Percentiles rank a stretch among this genome's conserved stretches.
phyloP scores from a whole-genome alignment of 768 basidiomycete genomes.

The Rhizopogon roseolus region DNA sequence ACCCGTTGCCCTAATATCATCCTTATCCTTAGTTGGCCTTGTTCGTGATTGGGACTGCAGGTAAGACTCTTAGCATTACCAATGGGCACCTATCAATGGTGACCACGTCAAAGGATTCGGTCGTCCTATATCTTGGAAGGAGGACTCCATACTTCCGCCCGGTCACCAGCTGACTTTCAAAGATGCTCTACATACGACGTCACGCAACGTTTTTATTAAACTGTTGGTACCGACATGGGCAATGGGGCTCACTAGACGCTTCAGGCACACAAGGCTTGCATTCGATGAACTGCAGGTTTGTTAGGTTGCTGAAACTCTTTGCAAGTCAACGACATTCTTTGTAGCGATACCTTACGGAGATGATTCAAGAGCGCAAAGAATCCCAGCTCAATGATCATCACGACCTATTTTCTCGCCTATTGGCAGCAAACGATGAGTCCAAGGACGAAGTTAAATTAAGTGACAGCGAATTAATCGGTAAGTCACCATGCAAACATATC shows the following conservation, averaged over 20 bases:
- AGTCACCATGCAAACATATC: not conserved
- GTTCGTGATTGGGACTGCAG: constrained; percentile 51
- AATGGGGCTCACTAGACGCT: constrained; percentile 30
- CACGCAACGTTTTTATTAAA: constrained; percentile 32
- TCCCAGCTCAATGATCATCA: constrained; percentile 33
- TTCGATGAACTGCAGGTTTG: constrained; percentile 40
- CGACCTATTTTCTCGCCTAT: constrained; percentile 49
- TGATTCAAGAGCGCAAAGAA: constrained; percentile 41
- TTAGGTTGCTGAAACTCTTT: not conserved
- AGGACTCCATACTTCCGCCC: constrained; percentile 33
- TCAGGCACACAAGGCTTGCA: constrained; percentile 28
- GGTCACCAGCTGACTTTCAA: constrained; percentile 48
- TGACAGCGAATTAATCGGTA: constrained; percentile 39
- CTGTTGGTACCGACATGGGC: constrained; percentile 36
- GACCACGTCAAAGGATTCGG: constrained; percentile 40
- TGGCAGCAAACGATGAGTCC: constrained; percentile 41
- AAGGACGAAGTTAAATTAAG: constrained; percentile 26
- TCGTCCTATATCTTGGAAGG: constrained; percentile 42
- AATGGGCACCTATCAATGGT: not conserved
- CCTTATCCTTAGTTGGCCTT: constrained; percentile 40
- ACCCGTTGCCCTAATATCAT: constrained; percentile 13
- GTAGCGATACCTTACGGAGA: constrained; percentile 45
- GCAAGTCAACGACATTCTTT: not conserved
- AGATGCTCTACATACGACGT: constrained; percentile 40
- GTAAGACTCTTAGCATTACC: constrained; percentile 16